A percentile compares a stretch with the other conserved stretches of the same genome.
Conservation (phyloP, 495 filamentous ascomycete genomes). For the Trichocladium antarcticum region DNA sequence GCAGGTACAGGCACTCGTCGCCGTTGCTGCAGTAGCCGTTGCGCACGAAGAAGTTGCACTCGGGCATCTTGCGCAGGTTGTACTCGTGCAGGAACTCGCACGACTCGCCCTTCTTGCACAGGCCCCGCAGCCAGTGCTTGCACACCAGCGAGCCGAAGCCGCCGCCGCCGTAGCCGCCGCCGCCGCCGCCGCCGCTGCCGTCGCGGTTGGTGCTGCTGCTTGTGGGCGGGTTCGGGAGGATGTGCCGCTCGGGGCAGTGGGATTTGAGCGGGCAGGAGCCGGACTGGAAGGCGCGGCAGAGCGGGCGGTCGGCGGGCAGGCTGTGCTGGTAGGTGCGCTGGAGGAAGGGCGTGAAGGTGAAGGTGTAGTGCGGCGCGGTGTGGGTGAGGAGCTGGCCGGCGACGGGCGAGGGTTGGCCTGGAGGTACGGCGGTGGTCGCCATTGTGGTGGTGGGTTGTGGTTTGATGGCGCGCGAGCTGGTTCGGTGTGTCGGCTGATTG, state of each 20-base stretch:
- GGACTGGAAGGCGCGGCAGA: conserved; percentile 62
- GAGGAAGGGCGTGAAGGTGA: conserved; percentile 66
- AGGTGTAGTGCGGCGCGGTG: conserved; percentile 47
- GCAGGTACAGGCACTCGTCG: conserved; percentile 92
- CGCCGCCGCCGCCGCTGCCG: conserved; percentile 13
- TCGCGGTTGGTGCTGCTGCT: neutral
- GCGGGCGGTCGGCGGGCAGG: conserved; percentile 57
- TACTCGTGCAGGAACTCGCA: conserved; percentile 98
- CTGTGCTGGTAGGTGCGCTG: conserved; percentile 66
- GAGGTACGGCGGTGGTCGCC: conserved; percentile 1
- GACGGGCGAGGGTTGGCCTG: conserved; percentile 23
- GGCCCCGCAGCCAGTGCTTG: conserved; percentile 95
- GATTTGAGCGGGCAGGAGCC: conserved; percentile 71
- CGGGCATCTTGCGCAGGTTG: conserved; percentile 94
- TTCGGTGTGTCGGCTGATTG: neutral
- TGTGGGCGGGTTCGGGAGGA: neutral
- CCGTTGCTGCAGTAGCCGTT: conserved; percentile 91
- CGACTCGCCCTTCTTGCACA: conserved; percentile 91
- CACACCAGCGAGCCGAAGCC: conserved; percentile 67
- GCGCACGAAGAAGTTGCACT: conserved; percentile 84
- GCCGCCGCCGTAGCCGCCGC: conserved; percentile 16
- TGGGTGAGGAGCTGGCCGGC: conserved; percentile 41
- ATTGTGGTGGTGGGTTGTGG: conserved; percentile 1
- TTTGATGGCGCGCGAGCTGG: neutral
- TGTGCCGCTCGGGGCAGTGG: conserved; percentile 54